These are phyloP conservation scores for Xylaria sp. DNA, from an alignment of 2,329 filamentous ascomycete species.

Conservation along the genomic window DNA sequence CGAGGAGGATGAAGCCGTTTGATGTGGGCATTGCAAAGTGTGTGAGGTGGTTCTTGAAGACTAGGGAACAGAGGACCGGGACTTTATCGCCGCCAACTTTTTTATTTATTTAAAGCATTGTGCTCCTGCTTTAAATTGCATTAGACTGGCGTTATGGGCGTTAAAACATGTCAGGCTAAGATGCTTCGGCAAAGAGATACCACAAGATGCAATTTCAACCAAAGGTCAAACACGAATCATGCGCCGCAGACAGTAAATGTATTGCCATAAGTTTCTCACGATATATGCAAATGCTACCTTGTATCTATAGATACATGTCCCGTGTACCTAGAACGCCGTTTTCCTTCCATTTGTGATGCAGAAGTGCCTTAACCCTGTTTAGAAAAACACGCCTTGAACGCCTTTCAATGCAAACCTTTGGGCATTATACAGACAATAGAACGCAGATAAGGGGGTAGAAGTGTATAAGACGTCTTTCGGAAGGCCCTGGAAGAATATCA, in stretches of 20 bases:
- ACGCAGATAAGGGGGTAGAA: constrained; percentile 27
- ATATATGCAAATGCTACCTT: constrained; percentile 44
- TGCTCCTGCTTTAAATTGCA: constrained; percentile 29
- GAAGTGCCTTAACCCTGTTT: constrained; percentile 40
- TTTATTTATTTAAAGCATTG: background rate
- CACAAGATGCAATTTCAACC: constrained; percentile 11
- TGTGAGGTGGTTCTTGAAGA: background rate
- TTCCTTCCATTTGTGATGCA: constrained; percentile 41
- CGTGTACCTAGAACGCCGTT: constrained; percentile 38
- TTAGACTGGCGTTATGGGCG: constrained; percentile 40
- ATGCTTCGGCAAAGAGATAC: constrained; percentile 23
- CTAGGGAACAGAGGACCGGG: background rate
- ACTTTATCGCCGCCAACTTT: background rate
- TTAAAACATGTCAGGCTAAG: constrained; percentile 23
- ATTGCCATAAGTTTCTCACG: constrained; percentile 29
- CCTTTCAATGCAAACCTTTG: constrained; percentile 46
- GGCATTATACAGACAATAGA: constrained; percentile 44
- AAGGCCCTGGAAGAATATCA: background rate
- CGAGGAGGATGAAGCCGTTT: constrained; percentile 62
- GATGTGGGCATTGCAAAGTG: background rate
- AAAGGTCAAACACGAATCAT: background rate
- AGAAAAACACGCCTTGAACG: constrained; percentile 40
- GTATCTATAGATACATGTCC: constrained; percentile 39
- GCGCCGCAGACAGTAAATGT: constrained; percentile 8
- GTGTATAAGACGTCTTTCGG: constrained; percentile 1